A percentile compares a stretch with the other conserved stretches of the same genome.
Evolutionary conservation across 306 rosid species (phyloP).

Genomic region (Medicago ruthenica): DNA sequence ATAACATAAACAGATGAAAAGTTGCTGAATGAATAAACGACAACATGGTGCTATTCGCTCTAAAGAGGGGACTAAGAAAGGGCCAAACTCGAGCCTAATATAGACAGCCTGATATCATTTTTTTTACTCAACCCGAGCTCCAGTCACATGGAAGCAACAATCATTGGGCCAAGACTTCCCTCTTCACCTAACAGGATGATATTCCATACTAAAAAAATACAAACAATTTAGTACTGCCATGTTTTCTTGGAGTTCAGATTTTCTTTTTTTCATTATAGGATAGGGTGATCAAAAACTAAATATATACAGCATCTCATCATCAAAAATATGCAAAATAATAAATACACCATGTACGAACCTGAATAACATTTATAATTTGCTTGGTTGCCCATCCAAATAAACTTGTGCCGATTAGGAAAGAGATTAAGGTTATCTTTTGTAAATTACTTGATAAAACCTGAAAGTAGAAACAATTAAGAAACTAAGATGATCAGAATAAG

Average conservation of each 20-base stretch:
- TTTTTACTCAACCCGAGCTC: background rate
- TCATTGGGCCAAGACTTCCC: background rate
- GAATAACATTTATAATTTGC: conserved; percentile 83
- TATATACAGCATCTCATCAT: conserved; percentile 8
- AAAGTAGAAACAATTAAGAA: conserved; percentile 42
- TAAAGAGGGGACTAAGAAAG: background rate
- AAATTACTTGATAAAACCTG: conserved; percentile 71
- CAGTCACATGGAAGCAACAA: conserved; percentile 9
- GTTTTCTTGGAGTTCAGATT: conserved; percentile 13
- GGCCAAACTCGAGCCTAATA: background rate
- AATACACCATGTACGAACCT: conserved; percentile 57
- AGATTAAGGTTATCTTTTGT: conserved; percentile 56
- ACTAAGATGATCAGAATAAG: conserved; percentile 31
- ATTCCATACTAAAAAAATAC: conserved; percentile 32
- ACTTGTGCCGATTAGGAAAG: conserved; percentile 61
- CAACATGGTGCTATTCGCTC: background rate
- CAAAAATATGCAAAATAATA: conserved; percentile 27
- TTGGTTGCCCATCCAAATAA: conserved; percentile 94
- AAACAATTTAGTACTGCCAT: background rate
- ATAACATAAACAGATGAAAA: background rate
- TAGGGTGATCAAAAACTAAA: conserved; percentile 27
- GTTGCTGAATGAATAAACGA: background rate
- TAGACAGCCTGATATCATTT: background rate
- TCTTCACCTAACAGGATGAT: background rate
- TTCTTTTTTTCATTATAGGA: conserved; percentile 1